Evolutionary conservation across 768 basidiomycete species (phyloP).

Genomic region (Auricularia sp.): DNA sequence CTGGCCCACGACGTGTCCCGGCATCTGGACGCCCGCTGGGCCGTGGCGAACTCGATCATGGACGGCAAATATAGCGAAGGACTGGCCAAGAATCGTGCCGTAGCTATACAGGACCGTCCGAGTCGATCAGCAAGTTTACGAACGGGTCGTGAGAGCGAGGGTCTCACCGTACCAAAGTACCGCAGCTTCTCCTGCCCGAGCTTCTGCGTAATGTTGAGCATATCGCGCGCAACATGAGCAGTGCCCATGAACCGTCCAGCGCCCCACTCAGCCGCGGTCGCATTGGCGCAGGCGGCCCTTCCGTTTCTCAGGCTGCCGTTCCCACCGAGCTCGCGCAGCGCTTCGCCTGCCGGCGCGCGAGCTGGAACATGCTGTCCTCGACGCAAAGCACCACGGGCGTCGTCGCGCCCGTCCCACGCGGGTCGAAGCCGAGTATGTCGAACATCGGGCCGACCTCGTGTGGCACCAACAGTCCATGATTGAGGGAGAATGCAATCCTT

Average conservation of each 20-base stretch:
- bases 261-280: neutral
- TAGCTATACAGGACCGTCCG: too few relatives aligned
- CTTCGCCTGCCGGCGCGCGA: neutral
- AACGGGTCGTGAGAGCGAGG: too few relatives aligned
- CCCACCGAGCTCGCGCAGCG: neutral
- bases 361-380: neutral
- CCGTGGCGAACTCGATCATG: too few relatives aligned
- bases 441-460: neutral
- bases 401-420: neutral
- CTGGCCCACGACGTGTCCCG: too few relatives aligned
- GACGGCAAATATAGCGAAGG: too few relatives aligned
- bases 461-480: neutral
- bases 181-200: slow-evolving; percentile 12
- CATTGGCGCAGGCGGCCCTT: neutral
- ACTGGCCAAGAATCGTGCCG: too few relatives aligned
- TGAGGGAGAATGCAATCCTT: neutral
- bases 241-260: slow-evolving; percentile 1
- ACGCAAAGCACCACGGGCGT: neutral
- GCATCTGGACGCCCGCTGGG: too few relatives aligned
- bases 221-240: slow-evolving; percentile 11
- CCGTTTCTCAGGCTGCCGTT: neutral
- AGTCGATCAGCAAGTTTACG: too few relatives aligned
- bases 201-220: slow-evolving; percentile 11
- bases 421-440: neutral
- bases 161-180: slow-evolving; percentile 5